Percentiles rank a stretch among this genome's conserved stretches.
phyloP scores from a whole-genome alignment of 208 protist genomes.

The Crithidia brevicula region DNA sequence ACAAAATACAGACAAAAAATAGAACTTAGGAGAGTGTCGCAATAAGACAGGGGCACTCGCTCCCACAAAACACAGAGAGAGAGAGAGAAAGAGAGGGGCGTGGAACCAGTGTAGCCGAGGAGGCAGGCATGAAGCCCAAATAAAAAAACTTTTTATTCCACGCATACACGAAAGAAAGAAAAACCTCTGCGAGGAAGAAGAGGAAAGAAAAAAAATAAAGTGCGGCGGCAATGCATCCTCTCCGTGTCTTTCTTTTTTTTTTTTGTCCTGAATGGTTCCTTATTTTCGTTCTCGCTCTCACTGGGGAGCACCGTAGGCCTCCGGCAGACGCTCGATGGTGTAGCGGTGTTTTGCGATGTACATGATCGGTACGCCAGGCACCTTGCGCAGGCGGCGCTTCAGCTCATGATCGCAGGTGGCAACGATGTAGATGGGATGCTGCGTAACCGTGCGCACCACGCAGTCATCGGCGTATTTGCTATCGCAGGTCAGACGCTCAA shows the following conservation, averaged over 20 bases:
- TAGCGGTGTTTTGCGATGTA: constrained; percentile 97
- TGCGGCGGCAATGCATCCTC: neutral
- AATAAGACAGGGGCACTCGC: no score
- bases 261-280: neutral
- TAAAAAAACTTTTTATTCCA: no score
- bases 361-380: constrained; percentile 99
- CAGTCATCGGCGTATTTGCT: constrained; percentile 99
- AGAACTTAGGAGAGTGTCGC: no score
- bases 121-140: no score
- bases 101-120: no score
- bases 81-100: no score
- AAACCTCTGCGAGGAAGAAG: no score
- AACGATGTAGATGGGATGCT: constrained; percentile 94
- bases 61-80: no score
- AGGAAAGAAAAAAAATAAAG: neutral
- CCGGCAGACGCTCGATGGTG: constrained; percentile 98
- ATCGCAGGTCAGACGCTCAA: constrained; percentile 96
- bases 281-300: constrained; percentile 5
- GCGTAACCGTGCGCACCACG: constrained; percentile 95
- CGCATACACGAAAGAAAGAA: no score
- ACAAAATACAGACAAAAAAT: no score
- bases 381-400: constrained; percentile 97
- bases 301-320: constrained; percentile 88
- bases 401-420: constrained; percentile 97
- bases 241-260: neutral